Base-by-base conservation (phyloP, 371 early-diverging fungal species). In the Mortierella sp. region DNA sequence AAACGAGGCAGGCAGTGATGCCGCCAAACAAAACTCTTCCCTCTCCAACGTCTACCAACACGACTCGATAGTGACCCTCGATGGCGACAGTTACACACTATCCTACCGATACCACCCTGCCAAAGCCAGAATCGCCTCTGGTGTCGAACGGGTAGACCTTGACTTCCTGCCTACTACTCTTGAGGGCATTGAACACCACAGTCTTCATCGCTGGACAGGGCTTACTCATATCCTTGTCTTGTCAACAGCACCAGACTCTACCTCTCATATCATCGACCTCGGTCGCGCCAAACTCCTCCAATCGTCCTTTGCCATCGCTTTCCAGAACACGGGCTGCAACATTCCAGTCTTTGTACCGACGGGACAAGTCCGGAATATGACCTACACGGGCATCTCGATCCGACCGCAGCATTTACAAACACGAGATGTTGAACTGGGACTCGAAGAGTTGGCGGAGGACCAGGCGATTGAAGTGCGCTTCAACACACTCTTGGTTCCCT, bases 271-370 rank as follows among this genome's bases (percentile, higher is more conserved):
- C 24, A 86, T 94, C 24, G 95, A 95, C 74, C 78, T 93, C 8
- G 88, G 90, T 58, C 93, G 91, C 18, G 92, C 95, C 14, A 95
- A 95, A 72, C 81, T 91, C 4, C 83, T 96, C 29, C 78, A 94
- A 29, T 95, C 96, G 1, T 92, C 96, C 6, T 93, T 96, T 80
- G 90, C 93, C 24, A 91, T 96, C 43, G 96, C 97, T 0, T 90
- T 95, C 70, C 93, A 93, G 68, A 95, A 95, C 82, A 92, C 90
- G 3, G 91, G 89, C 18, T 96, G 96, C 82, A 87, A 84, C 44
- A 87, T 96, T 41, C 96, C 97, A 27, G 92, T 93, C 14, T 97
- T 96, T 90, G 91, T 95, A 8, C 95, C 95, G 1, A 91, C 91
- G 4, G 96, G 95, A 12, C 94, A 94, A 21, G 82, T 89, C 11